Base-by-base conservation (phyloP, 805 yeast species). In the Wickerhamomyces rabaulensis region DNA sequence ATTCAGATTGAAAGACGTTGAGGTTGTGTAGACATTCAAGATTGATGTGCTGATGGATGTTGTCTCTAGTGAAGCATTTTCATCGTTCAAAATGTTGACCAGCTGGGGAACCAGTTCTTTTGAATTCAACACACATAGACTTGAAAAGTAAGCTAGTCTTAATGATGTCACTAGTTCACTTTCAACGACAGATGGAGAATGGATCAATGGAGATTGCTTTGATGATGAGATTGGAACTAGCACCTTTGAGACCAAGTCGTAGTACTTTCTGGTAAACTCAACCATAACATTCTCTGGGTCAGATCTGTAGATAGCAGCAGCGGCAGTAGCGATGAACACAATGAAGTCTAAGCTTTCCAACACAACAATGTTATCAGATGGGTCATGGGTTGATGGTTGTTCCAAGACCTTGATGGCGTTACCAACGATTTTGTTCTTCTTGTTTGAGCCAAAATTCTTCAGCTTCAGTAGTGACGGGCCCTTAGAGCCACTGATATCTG, bases 11-110 rank as follows among this genome's bases (percentile, higher is more conserved):
- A 53, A 54, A 31, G 63, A 52, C 16, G 60, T 53, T 3, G 67
- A 67, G 35, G 61, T 53, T 36, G 67, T 63, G 35, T 64, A 66
- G 5, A 63, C 52, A 51, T 63, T 64, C 41, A 70, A 57, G 22
- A 70, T 68, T 37, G 71, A 72, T 3, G 66, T 64, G 13, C 67
- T 61, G 36, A 70, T 57, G 33, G 60, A 58, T 36, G 69, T 43
- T n/a, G 62, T 57, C n/a, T 57, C 57, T 22, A 68, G 48, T 29
- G 68, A 62, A 3, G 58, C 48, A 19, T 54, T 52, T 17, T 65
- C 69, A 23, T 64, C 66, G 26, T 67, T 49, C 48, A 65, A 57
- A 4, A 48, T 50, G 4, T 45, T 44, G 6, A 55, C 40, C 22
- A 61, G 40, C 9, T 44, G 44, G 9, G 63, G 62, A 9, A 55